phyloP scores from a whole-genome alignment of 2,329 filamentous ascomycete genomes.

The Rhynchosporium graminicola region DNA sequence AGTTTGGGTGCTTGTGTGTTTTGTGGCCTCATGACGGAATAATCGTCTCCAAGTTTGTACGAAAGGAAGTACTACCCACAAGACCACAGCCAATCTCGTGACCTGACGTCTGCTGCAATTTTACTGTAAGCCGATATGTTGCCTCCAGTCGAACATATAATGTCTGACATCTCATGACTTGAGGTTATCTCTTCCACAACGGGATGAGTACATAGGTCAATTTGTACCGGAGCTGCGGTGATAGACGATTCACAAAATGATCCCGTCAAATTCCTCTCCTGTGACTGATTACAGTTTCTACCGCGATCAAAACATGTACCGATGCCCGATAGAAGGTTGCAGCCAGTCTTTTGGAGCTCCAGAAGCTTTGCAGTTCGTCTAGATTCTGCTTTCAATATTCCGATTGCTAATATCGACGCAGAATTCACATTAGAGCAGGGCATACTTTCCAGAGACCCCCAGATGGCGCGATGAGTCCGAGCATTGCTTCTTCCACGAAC shows the following conservation, averaged over 20 bases:
- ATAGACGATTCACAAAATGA: background rate
- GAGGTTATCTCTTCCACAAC: too few species aligned
- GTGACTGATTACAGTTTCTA: background rate
- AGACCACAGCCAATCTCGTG: background rate
- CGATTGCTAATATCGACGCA: background rate
- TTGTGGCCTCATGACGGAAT: too few species aligned
- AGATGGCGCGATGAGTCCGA: background rate
- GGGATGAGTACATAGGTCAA: too few species aligned
- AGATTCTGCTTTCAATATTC: background rate
- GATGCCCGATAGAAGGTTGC: background rate
- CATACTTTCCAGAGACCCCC: background rate
- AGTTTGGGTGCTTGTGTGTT: too few species aligned
- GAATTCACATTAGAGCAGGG: background rate
- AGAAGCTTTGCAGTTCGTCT: conserved; percentile 5
- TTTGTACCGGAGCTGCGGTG: background rate
- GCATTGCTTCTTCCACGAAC: too few species aligned
- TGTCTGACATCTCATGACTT: background rate
- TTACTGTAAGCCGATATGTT: background rate
- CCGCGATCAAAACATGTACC: background rate
- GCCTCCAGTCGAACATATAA: background rate
- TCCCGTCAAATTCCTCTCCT: background rate
- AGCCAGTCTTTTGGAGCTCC: conserved; percentile 3
- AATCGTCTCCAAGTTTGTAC: too few species aligned
- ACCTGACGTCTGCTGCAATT: background rate
- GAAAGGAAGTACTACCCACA: too few species aligned